phyloP scores from a whole-genome alignment of 352 stramenopile species.

The Thraustochytrium striatum region DNA sequence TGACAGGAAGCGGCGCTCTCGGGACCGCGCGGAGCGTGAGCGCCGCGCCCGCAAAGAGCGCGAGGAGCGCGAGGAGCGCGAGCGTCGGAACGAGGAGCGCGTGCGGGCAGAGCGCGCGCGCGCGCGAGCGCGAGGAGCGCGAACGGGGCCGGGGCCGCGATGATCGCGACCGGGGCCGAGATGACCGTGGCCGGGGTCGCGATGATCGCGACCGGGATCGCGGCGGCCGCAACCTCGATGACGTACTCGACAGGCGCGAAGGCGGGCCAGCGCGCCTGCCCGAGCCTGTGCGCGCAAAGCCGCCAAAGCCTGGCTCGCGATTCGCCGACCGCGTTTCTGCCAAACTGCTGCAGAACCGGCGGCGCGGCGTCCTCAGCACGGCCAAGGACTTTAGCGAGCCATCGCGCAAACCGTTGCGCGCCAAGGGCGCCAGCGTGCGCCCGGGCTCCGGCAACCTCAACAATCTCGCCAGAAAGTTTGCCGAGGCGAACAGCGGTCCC shows the following conservation, averaged over 20 bases:
- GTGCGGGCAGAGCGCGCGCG: too few relatives aligned
- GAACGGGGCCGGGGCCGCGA: neutral
- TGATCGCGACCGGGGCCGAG: neutral
- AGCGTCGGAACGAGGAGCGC: too few relatives aligned
- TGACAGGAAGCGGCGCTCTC: neutral
- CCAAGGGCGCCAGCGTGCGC: neutral
- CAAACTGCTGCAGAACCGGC: neutral
- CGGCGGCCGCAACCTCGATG: too few relatives aligned
- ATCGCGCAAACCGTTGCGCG: neutral
- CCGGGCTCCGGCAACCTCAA: neutral
- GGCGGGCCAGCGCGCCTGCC: neutral
- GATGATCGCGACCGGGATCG: neutral
- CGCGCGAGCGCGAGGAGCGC: neutral
- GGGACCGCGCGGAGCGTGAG: neutral
- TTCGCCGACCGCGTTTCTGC: neutral
- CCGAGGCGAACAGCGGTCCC: neutral
- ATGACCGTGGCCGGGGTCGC: neutral
- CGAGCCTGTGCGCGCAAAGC: neutral
- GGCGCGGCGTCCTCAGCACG: neutral
- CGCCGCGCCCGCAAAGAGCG: neutral
- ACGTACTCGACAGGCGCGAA: neutral
- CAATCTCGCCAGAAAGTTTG: neutral
- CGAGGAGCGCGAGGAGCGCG: neutral
- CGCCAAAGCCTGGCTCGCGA: neutral
- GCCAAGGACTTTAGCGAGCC: neutral